phyloP scores from a whole-genome alignment of 2,329 filamentous ascomycete species.

The Huntiella bhutanensis region DNA sequence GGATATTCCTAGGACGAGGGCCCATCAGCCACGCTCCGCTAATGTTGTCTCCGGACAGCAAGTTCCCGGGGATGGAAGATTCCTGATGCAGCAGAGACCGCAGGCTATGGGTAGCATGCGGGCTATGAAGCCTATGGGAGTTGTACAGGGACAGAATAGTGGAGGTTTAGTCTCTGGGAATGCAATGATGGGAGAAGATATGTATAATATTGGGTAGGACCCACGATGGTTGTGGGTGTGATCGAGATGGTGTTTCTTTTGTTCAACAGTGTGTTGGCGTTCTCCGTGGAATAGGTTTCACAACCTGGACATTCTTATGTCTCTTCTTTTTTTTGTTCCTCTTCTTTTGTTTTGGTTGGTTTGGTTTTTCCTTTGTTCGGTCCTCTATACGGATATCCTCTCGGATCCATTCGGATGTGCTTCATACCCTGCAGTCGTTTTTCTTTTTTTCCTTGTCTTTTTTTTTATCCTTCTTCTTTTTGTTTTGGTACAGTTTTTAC shows the following conservation, averaged over 20 bases:
- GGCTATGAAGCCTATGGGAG: slow-evolving; percentile 26
- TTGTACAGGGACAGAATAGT: slow-evolving; percentile 21
- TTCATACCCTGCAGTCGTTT: neutral
- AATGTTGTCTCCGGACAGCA: neutral
- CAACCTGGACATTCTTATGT: neutral
- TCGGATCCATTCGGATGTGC: neutral
- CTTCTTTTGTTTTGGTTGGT: slow-evolving; percentile 1
- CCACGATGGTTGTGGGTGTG: neutral
- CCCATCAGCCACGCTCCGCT: slow-evolving; percentile 5
- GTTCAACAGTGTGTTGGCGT: neutral
- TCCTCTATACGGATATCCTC: neutral
- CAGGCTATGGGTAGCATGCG: slow-evolving; percentile 22
- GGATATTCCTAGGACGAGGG: slow-evolving; percentile 25
- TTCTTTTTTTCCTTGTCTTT: neutral
- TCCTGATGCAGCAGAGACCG: slow-evolving; percentile 1
- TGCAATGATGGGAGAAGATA: slow-evolving; percentile 22
- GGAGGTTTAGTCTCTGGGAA: slow-evolving; percentile 26
- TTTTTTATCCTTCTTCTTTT: neutral
- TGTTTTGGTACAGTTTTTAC: no score
- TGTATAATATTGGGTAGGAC: slow-evolving; percentile 30
- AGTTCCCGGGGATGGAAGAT: slow-evolving; percentile 2
- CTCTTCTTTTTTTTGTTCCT: slow-evolving; percentile 3
- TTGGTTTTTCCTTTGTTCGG: slow-evolving; percentile 1
- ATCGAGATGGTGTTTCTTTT: neutral
- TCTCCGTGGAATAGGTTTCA: neutral